Evolutionary conservation across 306 rosid genomes (phyloP).

Genomic region (Cucumis cinereus): DNA sequence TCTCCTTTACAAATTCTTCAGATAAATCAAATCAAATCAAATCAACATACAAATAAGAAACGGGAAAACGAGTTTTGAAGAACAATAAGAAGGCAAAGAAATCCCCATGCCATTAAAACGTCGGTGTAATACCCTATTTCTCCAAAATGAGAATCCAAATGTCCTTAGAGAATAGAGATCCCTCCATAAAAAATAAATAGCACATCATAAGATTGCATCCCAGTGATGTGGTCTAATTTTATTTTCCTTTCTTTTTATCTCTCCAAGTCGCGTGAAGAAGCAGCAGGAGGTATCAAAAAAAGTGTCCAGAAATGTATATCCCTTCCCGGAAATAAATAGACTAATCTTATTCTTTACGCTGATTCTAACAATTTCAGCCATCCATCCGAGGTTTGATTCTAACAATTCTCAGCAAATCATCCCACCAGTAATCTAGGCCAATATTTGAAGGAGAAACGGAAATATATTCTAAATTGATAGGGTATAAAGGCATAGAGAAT

Average conservation of each 20-base stretch:
- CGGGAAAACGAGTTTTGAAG: not conserved
- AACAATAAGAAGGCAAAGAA: not conserved
- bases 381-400: not conserved
- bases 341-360: not conserved
- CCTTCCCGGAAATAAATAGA: not conserved
- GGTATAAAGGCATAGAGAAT: slow-evolving; percentile 8
- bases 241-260: not conserved
- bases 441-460: not conserved
- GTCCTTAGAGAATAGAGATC: not conserved
- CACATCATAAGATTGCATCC: not conserved
- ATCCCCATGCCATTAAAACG: not conserved
- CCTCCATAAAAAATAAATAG: not conserved
- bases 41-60: not conserved
- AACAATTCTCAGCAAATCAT: not conserved
- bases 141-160: not conserved
- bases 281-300: not conserved
- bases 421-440: not conserved
- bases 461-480: slow-evolving; percentile 3
- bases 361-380: not conserved
- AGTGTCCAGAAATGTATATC: not conserved
- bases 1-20: not conserved
- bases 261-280: not conserved
- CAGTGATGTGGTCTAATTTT: not conserved
- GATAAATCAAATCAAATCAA: not conserved
- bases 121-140: not conserved